Evolutionary conservation across 2,329 filamentous ascomycete genomes (phyloP), one percentile per base, ranked within the genome.

Genomic region (Zasmidium cellare): DNA sequence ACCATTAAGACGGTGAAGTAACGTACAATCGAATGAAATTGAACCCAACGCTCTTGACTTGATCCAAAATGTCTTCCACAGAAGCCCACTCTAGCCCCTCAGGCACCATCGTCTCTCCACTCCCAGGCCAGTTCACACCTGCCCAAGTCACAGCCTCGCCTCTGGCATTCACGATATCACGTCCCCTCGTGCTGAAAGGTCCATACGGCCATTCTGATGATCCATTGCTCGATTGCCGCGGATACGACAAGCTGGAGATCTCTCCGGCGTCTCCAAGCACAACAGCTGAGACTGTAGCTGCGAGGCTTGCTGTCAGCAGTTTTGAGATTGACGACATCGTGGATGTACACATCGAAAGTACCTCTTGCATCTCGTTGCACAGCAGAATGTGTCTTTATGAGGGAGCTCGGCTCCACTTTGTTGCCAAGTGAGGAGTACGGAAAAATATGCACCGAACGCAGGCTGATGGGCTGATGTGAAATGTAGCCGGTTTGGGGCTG

Each of bases 71-170:
- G 9, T 64, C 63, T 28, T 64, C 64, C 14, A 72, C 67, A 1
- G 66, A 69, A 16, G 62, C 59, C 55, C 70, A 72, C 56, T 74
- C 69, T 2, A 73, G 48, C 0, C 71, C 71, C 58, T 73, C 71
- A 0, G 71, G 71, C 2, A 73, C 46, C 70, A 72, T 74, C 9
- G 66, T 68, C 46, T 73, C 71, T 41, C 65, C 68, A 18, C 65
- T 66, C 12, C 69, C 67, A n/a, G 71, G 68, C 69, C 71, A 74
- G 46, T 73, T 74, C 25, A 67, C 65, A 1, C 71, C 70, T 0
- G 66, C 68, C 53, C 67, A 72, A 12, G 69, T 72, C 12, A 73
- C 55, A 12, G 64, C 51, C 28, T 65, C 64, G 41, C 62, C 60
- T 25, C 56, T 61, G 14, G 56, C 51, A 19, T 67, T 61, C 22